Conservation (phyloP, 1,139 yeast species). For the Taphrina confusa region DNA sequence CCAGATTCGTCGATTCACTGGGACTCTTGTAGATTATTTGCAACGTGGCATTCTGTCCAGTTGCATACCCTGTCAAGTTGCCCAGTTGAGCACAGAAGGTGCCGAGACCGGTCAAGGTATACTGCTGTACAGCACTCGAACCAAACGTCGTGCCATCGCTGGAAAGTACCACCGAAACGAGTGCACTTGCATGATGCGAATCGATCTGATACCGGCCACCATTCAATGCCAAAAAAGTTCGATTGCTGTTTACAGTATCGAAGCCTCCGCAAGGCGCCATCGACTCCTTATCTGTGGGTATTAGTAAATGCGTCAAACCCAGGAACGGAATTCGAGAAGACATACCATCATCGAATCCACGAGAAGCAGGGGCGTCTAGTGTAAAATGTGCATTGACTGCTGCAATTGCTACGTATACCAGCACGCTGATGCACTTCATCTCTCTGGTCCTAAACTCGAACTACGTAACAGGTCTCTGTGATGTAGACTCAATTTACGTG, state of each 20-base stretch:
- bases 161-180: slow-evolving; percentile 11
- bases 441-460: too few species aligned
- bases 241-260: slow-evolving; percentile 7
- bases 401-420: neutral
- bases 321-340: too few species aligned
- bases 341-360: slow-evolving; percentile 24
- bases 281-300: slow-evolving; percentile 8
- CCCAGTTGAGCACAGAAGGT: slow-evolving; percentile 23
- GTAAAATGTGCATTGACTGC: slow-evolving; percentile 22
- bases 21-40: slow-evolving; percentile 18
- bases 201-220: slow-evolving; percentile 28
- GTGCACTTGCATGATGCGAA: slow-evolving; percentile 22
- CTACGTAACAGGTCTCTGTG: too few species aligned
- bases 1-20: slow-evolving; percentile 8
- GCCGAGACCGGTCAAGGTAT: slow-evolving; percentile 30
- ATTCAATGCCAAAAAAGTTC: neutral
- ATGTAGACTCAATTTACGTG: too few species aligned
- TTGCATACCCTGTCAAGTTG: neutral
- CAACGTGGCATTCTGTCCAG: slow-evolving; percentile 22
- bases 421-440: neutral
- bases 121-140: slow-evolving; percentile 4
- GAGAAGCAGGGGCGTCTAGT: slow-evolving; percentile 18
- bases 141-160: slow-evolving; percentile 6
- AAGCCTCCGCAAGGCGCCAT: slow-evolving; percentile 31
- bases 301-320: too few species aligned